Evolutionary conservation across 371 early-diverging fungal species (phyloP), one percentile per base, ranked within the genome.

Genomic region (Rhizopus stolonifer): DNA sequence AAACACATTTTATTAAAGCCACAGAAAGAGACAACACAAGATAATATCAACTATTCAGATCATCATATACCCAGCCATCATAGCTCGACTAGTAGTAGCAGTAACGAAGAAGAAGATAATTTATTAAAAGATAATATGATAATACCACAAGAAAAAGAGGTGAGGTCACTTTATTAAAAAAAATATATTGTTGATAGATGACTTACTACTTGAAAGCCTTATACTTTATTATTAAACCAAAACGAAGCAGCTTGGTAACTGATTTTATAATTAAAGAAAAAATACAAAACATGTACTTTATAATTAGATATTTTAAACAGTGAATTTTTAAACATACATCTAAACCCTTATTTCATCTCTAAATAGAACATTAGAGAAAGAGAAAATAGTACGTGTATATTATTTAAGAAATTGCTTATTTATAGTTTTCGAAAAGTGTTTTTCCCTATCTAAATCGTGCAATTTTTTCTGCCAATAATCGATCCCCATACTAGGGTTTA

Each of bases 1-100:
- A 57, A 52, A 15, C 61, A 69, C 34, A 65, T 73, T 8, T 36
- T 73, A 26, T 70, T 70, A 49, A 73, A 73, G 36, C 74, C 74
- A 32, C 4, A 2, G 1, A 25, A 24, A n/a, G 26, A 49, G 52
- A 54, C 19, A 56, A 49, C 17, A 43, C 11, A 32, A 38, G 9
- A 38, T 10, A 23, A 48, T 23, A 7, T n/a, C 33, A 38, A n/a
- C 49, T 58, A 38, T 43, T 33, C 66, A n/a, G 70, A 69, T 52
- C 66, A 66, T 11, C 66, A 56, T 33, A 56, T 46, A 22, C 70
- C 70, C 21, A 59, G 63, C 3, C 50, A 43, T 31, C 38, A 54
- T 21, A 32, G 9, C 18, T n/a, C 32, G 0, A 50, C 40, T 40
- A 47, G 52, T 25, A 59, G 49, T 31, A 43, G 42, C 11, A 52